Evolutionary conservation across 257 asterid genomes (phyloP), one percentile per base, ranked within the genome.

Genomic region (Lithospermum erythrorhizon): DNA sequence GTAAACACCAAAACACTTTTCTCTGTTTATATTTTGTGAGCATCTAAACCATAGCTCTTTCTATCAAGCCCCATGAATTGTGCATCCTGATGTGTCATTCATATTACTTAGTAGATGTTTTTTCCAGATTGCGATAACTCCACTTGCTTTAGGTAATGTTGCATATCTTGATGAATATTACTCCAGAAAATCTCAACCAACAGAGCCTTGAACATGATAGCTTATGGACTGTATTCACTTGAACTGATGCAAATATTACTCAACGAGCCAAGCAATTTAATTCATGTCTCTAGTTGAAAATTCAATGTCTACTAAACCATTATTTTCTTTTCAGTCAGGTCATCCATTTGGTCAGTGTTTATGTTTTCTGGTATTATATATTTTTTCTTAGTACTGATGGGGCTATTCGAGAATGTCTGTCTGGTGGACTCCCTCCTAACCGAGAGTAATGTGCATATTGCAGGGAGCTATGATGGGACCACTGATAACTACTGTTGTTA

Each of bases 381-480:
- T 32, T 11, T 3, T 41, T 41, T 41, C 49, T 41, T 41, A 1
- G 17, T 3, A 41, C 14, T 41, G 49, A 41, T 41, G 18, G 49
- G 13, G 17, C 14, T n/a, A n/a, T n/a, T n/a, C n/a, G n/a, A n/a
- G n/a, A n/a, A n/a, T n/a, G n/a, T n/a, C n/a, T n/a, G n/a, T n/a
- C n/a, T n/a, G n/a, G n/a, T n/a, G n/a, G n/a, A n/a, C n/a, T n/a
- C n/a, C n/a, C n/a, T n/a, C n/a, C n/a, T n/a, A n/a, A n/a, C n/a
- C n/a, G n/a, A n/a, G n/a, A 14, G 47, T 11, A 6, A 41, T 27
- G 35, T 56, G 14, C 29, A n/a, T 57, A 53, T 16, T 75, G 87
- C 91, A 89, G 97, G 97, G 97, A 68, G 97, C 97, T 6, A 84
- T 89, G 69, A 89, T 89, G 94, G 97, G 97, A 60, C 97, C 97